Evolutionary conservation across 176 grass and related monocot genomes (phyloP).

Genomic region (Hordeum vulgare): DNA sequence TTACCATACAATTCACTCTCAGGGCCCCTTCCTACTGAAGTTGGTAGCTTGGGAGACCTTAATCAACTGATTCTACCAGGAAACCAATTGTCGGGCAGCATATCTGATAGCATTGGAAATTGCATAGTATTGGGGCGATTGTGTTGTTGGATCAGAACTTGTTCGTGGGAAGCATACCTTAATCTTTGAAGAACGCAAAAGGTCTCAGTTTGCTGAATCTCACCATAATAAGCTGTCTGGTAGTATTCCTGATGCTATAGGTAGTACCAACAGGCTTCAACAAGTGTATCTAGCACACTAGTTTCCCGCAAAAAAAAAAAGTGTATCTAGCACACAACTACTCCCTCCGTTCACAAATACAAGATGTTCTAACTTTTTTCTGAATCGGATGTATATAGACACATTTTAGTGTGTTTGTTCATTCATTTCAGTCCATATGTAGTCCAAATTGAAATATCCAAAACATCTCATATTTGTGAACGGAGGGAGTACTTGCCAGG

Average conservation of each 20-base stretch:
- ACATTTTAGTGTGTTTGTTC: no score
- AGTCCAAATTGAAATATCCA: no score
- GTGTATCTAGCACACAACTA: no score
- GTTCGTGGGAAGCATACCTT: slow-evolving; percentile 26
- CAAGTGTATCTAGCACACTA: no score
- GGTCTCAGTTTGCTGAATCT: slow-evolving; percentile 20
- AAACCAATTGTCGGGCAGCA: slow-evolving; percentile 22
- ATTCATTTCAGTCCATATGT: no score
- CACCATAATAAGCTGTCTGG: slow-evolving; percentile 18
- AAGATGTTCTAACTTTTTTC: no score
- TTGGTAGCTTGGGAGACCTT: neutral
- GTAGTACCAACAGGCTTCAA: neutral
- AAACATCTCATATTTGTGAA: no score
- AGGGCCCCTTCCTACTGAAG: neutral
- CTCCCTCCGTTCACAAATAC: no score
- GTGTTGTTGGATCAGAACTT: slow-evolving; percentile 21
- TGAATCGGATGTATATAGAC: no score
- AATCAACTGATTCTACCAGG: neutral
- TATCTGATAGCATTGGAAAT: slow-evolving; percentile 7
- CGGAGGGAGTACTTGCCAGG: slow-evolving; percentile 28
- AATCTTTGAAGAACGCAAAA: slow-evolving; percentile 7
- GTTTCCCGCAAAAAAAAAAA: no score
- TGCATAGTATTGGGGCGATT: slow-evolving; percentile 15
- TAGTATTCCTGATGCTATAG: slow-evolving; percentile 8
- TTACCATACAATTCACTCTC: slow-evolving; percentile 6